Evolutionary conservation across 805 yeast species (phyloP).

Genomic region (Candida takata): DNA sequence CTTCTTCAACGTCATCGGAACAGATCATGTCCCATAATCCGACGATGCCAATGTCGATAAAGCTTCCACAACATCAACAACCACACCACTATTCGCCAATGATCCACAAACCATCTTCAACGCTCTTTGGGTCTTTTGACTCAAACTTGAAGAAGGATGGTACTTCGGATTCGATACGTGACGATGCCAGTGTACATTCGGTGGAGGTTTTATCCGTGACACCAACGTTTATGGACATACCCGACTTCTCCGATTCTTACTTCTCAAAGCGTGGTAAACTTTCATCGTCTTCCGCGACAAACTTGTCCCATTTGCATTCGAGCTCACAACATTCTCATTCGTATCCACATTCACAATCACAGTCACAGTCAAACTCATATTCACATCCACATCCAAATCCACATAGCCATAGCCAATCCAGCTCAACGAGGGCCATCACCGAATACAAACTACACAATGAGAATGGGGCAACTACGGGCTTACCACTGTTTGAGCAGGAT

Average conservation of each 20-base stretch:
- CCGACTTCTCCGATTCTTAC: conserved; percentile 3
- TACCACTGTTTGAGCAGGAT: too few relatives aligned
- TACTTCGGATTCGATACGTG: not conserved
- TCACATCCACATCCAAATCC: too few relatives aligned
- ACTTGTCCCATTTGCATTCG: not conserved
- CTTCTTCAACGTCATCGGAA: not conserved
- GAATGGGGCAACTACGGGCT: too few relatives aligned
- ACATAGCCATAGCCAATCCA: too few relatives aligned
- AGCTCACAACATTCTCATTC: too few relatives aligned
- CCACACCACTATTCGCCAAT: conserved; percentile 11
- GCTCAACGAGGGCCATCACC: too few relatives aligned
- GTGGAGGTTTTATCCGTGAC: conserved; percentile 35
- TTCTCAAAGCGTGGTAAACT: not conserved
- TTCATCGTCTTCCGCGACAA: too few relatives aligned
- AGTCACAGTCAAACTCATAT: too few relatives aligned
- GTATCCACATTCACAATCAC: too few relatives aligned
- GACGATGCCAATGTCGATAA: not conserved
- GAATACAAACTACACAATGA: too few relatives aligned
- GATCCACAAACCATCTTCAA: conserved; percentile 6
- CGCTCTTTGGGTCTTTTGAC: conserved; percentile 12
- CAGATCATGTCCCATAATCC: not conserved
- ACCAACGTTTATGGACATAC: conserved; percentile 33
- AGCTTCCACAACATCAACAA: conserved; percentile 2
- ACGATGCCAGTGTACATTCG: conserved; percentile 6
- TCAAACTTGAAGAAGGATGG: conserved; percentile 4